Evolutionary conservation across 306 rosid species (phyloP).

Genomic region (Ceratonia siliqua): DNA sequence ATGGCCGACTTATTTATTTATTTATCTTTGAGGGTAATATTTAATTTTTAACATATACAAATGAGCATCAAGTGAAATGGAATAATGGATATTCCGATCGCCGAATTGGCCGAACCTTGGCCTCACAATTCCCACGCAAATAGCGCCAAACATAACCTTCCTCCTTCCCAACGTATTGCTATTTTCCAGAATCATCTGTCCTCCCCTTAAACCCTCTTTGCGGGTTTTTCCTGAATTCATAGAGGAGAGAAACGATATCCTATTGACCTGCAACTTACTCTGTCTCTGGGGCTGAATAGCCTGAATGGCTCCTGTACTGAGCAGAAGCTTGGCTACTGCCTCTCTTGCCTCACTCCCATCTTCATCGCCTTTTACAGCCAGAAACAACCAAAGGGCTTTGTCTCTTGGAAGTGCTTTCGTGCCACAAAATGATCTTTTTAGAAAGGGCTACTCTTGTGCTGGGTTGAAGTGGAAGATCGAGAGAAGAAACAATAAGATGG

Average conservation of each 20-base stretch:
- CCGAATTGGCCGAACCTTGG: constrained; percentile 3
- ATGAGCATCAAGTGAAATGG: no score
- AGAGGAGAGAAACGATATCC: constrained; percentile 31
- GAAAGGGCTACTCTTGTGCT: constrained; percentile 40
- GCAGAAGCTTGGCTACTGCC: constrained; percentile 62
- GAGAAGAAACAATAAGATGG: constrained; percentile 37
- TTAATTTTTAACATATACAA: no score
- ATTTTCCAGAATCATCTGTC: constrained; percentile 6
- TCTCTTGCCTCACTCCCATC: constrained; percentile 67
- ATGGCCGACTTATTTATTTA: no score
- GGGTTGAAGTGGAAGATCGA: constrained; percentile 56
- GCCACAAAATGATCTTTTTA: constrained; percentile 47
- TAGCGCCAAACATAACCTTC: background rate
- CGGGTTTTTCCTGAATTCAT: background rate
- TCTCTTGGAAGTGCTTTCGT: constrained; percentile 54
- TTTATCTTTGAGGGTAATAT: no score
- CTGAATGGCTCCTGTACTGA: constrained; percentile 79
- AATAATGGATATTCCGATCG: no score
- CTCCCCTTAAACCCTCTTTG: background rate
- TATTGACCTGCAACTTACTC: background rate
- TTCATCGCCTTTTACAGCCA: constrained; percentile 44
- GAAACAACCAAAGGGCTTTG: constrained; percentile 40
- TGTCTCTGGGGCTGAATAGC: background rate
- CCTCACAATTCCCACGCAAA: background rate
- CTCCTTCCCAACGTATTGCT: background rate